Conservation (phyloP, 2,329 filamentous ascomycete species). For the Coniochaeta sp. region DNA sequence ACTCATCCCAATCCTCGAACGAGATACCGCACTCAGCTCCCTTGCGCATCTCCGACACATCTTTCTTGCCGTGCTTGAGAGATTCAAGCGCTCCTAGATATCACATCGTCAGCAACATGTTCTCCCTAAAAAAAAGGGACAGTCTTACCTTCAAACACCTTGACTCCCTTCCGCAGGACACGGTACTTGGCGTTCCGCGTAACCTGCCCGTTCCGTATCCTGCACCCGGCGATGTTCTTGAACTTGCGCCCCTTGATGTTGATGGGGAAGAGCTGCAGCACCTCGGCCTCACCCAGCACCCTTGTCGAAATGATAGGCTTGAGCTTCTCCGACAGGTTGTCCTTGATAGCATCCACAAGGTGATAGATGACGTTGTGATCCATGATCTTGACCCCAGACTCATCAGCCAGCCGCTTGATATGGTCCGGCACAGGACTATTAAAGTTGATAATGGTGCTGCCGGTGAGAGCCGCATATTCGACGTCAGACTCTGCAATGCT, state of each 20-base stretch:
- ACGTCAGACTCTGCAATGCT: slow-evolving; percentile 79
- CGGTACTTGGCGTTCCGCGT: slow-evolving; percentile 56
- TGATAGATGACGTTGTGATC: slow-evolving; percentile 85
- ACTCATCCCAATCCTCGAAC: slow-evolving; percentile 72
- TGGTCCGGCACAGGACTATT: slow-evolving; percentile 63
- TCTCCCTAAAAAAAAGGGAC: not conserved
- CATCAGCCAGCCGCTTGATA: slow-evolving; percentile 62
- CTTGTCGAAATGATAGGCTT: slow-evolving; percentile 57
- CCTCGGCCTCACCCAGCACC: slow-evolving; percentile 81
- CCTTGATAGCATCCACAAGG: slow-evolving; percentile 64
- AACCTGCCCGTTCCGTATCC: slow-evolving; percentile 73
- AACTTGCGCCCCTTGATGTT: slow-evolving; percentile 64
- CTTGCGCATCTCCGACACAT: slow-evolving; percentile 82
- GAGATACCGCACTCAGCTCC: slow-evolving; percentile 89
- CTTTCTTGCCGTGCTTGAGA: slow-evolving; percentile 88
- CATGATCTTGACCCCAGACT: slow-evolving; percentile 66
- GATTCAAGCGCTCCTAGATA: slow-evolving; percentile 64
- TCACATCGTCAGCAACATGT: slow-evolving; percentile 10
- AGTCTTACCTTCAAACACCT: slow-evolving; percentile 71
- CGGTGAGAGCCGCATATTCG: slow-evolving; percentile 73
- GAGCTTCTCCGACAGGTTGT: slow-evolving; percentile 61
- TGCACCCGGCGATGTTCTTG: slow-evolving; percentile 78
- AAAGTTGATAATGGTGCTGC: slow-evolving; percentile 77
- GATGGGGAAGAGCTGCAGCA: slow-evolving; percentile 77
- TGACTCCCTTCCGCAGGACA: slow-evolving; percentile 62